These are phyloP conservation scores for Prunella vulgaris DNA, from an alignment of 257 asterid species.

Conservation along the genomic window DNA sequence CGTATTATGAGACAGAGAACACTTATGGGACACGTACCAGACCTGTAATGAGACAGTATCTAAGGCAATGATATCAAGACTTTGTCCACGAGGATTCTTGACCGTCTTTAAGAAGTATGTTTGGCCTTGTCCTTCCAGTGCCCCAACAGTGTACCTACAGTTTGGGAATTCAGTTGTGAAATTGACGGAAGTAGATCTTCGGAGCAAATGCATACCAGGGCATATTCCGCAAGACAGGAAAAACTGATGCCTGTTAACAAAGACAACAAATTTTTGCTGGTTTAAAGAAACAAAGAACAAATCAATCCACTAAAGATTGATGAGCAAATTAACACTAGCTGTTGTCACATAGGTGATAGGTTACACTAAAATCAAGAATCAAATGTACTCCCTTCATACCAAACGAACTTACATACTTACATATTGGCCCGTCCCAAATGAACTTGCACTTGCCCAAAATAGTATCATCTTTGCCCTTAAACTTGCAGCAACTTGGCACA, in stretches of 20 bases:
- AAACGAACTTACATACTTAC: no score
- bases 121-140: constrained; percentile 26
- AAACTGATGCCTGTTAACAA: constrained; percentile 46
- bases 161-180: constrained; percentile 14
- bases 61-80: constrained; percentile 45
- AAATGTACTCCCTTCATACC: neutral
- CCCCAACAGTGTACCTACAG: constrained; percentile 49
- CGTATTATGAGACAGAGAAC: neutral
- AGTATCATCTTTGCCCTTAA: no score
- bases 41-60: constrained; percentile 57
- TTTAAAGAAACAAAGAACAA: neutral
- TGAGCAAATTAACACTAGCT: neutral
- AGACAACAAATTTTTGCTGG: neutral
- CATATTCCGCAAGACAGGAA: constrained; percentile 31
- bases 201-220: constrained; percentile 47
- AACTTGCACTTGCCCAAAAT: no score
- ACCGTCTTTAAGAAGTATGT: constrained; percentile 35
- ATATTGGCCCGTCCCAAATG: no score
- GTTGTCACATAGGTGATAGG: neutral
- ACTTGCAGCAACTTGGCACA: no score
- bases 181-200: constrained; percentile 10
- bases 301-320: neutral
- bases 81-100: constrained; percentile 31
- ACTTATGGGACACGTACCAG: constrained; percentile 10
- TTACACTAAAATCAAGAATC: neutral